Evolutionary conservation across 345 rosid species (phyloP).

Genomic region (Eucalyptus shirleyi): DNA sequence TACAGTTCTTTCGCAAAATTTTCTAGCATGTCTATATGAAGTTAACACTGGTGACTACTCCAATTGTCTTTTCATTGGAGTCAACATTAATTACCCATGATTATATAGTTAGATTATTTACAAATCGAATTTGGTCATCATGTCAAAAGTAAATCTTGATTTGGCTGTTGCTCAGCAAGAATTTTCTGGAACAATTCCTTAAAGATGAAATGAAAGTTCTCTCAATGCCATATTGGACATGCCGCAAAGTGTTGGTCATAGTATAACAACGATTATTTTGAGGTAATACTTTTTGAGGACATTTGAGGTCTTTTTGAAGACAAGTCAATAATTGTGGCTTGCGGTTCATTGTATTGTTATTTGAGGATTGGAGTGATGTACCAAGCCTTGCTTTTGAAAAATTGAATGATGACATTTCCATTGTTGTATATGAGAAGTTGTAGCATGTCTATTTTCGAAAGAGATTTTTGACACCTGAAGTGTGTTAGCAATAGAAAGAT

Average conservation of each 20-base stretch:
- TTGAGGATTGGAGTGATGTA: neutral
- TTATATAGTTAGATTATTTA: neutral
- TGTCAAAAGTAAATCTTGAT: neutral
- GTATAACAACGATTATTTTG: neutral
- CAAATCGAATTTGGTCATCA: neutral
- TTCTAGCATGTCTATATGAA: neutral
- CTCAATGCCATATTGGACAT: neutral
- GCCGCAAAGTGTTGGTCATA: neutral
- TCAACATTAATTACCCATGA: neutral
- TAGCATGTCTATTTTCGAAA: neutral
- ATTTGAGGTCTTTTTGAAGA: neutral
- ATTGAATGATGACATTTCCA: neutral
- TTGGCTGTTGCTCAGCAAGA: neutral
- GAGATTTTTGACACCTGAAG: neutral
- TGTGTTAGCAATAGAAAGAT: too few relatives aligned
- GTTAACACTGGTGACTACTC: neutral
- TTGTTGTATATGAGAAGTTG: neutral
- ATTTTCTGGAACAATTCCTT: neutral
- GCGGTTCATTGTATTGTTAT: neutral
- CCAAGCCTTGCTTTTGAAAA: neutral
- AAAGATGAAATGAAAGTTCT: neutral
- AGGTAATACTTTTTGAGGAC: neutral
- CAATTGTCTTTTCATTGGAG: neutral
- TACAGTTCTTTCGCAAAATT: neutral
- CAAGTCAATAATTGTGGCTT: neutral